A percentile compares a stretch with the other conserved stretches of the same genome.
Evolutionary conservation across 352 stramenopile species (phyloP).

Genomic region (Phytophthora rubi): DNA sequence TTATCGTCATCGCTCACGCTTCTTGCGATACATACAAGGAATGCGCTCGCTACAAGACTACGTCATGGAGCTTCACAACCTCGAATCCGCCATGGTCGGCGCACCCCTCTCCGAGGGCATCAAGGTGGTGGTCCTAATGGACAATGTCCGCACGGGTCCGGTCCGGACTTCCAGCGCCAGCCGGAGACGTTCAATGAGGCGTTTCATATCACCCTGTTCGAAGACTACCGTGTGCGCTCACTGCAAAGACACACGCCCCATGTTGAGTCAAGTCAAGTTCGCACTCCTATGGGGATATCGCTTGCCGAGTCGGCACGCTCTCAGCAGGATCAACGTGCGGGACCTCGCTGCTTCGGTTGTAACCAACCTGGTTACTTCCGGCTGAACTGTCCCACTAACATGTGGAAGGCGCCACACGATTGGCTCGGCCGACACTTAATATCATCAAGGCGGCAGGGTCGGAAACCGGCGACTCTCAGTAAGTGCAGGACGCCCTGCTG

Average conservation of each 20-base stretch:
- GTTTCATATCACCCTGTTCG: background rate
- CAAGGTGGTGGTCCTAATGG: background rate
- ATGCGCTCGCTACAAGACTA: too few relatives aligned
- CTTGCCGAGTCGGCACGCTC: background rate
- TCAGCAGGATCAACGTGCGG: background rate
- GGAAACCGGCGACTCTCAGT: background rate
- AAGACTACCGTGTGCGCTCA: background rate
- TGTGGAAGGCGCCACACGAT: background rate
- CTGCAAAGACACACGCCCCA: background rate
- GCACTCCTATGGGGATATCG: background rate
- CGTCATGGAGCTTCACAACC: too few relatives aligned
- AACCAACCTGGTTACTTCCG: background rate
- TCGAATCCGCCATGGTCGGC: background rate
- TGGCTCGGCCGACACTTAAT: background rate
- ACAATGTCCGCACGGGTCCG: background rate
- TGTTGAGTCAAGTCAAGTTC: background rate
- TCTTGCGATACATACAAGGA: too few relatives aligned
- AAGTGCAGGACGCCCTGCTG: conserved; percentile 4
- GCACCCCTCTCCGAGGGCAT: background rate
- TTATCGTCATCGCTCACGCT: too few relatives aligned
- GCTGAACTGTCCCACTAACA: background rate
- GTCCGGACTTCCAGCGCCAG: background rate
- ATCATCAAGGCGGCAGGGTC: background rate
- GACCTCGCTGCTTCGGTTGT: too few relatives aligned
- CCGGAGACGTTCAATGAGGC: conserved; percentile 2